Base-by-base conservation (phyloP, 495 filamentous ascomycete genomes). In the Talaromyces stipitatus region DNA sequence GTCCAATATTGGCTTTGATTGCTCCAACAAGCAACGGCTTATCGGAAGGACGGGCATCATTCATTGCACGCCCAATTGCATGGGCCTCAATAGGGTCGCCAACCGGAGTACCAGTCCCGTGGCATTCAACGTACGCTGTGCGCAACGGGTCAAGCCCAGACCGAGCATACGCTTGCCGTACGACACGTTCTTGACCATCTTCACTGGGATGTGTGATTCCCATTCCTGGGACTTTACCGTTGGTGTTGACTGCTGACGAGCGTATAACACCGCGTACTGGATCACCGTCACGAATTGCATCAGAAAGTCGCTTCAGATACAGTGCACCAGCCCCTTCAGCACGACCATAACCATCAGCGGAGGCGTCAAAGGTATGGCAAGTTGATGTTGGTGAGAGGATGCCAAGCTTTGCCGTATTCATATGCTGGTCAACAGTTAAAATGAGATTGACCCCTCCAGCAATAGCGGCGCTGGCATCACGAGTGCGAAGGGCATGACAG, bases 221-320 rank as follows among this genome's bases (percentile, higher is more conserved):
- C 10, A 69, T 66, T 41, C 5, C 14, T 10, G 18, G 20, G 1
- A 70, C 72, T 53, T 72, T 68, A 33, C 68, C 73, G 26, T 64
- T 72, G 56, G 72, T 67, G 60, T 76, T 78, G 47, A 67, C 73
- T 8, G 69, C 66, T 33, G 68, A 66, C 30, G 70, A 68, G 20
- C 76, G 75, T 54, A 91, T 84, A n/a, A 90, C 73, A 12, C 80
- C 82, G 50, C 82, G 72, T 33, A 89, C 82, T 7, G 80, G 77
- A 61, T 86, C 78, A 16, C 73, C 70, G 59, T 83, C 78, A 7
- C 61, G 57, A 10, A 80, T 47, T 6, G 83, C 87, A 56, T 83
- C 76, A 18, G 69, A 63, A 4, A 89, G 70, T 4, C 69, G 72
- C 66, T 90, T 91, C 23, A 91, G 60, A 22, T 81, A 69, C 1